These are phyloP conservation scores for Aspergillus diversus DNA, from an alignment of 495 filamentous ascomycete species.

Conservation along the genomic window DNA sequence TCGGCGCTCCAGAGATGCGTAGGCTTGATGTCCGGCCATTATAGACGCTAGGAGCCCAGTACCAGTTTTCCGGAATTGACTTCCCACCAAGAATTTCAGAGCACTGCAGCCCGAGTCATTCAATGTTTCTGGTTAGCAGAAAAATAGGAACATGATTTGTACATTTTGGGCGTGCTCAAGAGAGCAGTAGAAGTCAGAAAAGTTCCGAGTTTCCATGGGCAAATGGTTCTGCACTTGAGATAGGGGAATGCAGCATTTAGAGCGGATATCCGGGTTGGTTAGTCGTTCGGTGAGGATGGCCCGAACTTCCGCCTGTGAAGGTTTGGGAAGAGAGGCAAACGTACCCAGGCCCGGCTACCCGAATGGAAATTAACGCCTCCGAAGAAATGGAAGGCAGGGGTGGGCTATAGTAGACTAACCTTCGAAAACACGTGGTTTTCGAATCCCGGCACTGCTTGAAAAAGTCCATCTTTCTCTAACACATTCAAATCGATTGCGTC, in stretches of 20 bases:
- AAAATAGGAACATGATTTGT: background rate
- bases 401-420: constrained; percentile 5
- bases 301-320: constrained; percentile 62
- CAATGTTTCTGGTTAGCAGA: background rate
- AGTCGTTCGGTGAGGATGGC: constrained; percentile 48
- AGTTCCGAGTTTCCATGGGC: constrained; percentile 78
- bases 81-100: background rate
- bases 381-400: no score
- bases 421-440: constrained; percentile 17
- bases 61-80: constrained; percentile 16
- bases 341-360: constrained; percentile 63
- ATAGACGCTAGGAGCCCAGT: constrained; percentile 60
- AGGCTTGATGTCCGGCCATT: constrained; percentile 74
- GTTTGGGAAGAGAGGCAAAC: constrained; percentile 69
- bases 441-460: constrained; percentile 24
- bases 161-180: constrained; percentile 34
- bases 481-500: constrained; percentile 69
- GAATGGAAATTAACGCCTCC: no score
- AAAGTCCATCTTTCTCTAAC: constrained; percentile 54
- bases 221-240: constrained; percentile 64
- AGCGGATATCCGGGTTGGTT: constrained; percentile 53
- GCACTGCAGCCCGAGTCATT: constrained; percentile 15
- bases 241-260: constrained; percentile 50
- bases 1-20: constrained; percentile 64
- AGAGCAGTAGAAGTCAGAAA: constrained; percentile 77